Evolutionary conservation across 345 rosid genomes (phyloP).

Genomic region (Acer saccharum): DNA sequence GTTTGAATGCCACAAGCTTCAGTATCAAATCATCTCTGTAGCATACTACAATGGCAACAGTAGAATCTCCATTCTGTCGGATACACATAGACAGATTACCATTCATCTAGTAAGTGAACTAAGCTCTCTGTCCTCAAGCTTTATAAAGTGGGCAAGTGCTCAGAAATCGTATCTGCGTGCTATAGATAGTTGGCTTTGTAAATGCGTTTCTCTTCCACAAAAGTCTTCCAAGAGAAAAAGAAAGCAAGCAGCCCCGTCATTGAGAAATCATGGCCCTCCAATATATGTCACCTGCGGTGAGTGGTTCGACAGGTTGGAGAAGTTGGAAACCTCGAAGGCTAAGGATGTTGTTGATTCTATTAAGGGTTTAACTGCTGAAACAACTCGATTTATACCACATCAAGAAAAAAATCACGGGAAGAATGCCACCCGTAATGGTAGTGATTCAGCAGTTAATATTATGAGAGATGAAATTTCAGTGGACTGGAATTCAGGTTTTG

Average conservation of each 20-base stretch:
- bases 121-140: constrained; percentile 53
- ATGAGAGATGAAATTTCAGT: constrained; percentile 58
- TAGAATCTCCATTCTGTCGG: constrained; percentile 58
- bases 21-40: constrained; percentile 54
- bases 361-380: constrained; percentile 63
- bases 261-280: constrained; percentile 65
- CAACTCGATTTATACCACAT: constrained; percentile 59
- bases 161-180: constrained; percentile 68
- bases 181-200: constrained; percentile 70
- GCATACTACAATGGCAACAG: constrained; percentile 47
- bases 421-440: constrained; percentile 26
- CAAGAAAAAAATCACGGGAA: constrained; percentile 76
- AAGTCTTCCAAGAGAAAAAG: constrained; percentile 42
- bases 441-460: constrained; percentile 40
- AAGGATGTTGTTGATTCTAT: constrained; percentile 70
- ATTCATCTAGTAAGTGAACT: constrained; percentile 74
- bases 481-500: constrained; percentile 53
- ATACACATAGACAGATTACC: constrained; percentile 64
- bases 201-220: constrained; percentile 51
- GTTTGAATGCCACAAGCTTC: constrained; percentile 85
- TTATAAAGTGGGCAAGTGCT: constrained; percentile 75
- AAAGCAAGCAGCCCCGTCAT: constrained; percentile 17
- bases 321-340: constrained; percentile 54
- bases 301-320: constrained; percentile 78
- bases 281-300: constrained; percentile 66